Evolutionary conservation across 805 yeast species (phyloP).

Genomic region (Sungouiella blattae): DNA sequence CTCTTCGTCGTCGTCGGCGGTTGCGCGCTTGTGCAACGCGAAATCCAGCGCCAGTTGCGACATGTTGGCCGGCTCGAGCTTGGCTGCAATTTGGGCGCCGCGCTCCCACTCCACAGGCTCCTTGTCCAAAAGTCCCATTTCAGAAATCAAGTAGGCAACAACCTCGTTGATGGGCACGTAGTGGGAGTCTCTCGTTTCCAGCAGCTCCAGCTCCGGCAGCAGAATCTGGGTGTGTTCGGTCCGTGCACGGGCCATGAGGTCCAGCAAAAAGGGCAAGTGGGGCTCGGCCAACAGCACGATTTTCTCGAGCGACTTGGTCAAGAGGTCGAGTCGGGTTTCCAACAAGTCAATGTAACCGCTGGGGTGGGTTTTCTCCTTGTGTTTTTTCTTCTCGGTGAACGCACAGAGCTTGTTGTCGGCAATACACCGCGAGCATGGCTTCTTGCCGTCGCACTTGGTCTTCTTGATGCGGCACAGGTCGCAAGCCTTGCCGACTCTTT

Average conservation of each 20-base stretch:
- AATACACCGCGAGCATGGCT: slow-evolving; percentile 56
- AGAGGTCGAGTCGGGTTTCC: slow-evolving; percentile 53
- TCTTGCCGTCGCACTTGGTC: slow-evolving; percentile 61
- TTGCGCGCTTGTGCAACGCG: slow-evolving; percentile 26
- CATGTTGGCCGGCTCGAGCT: slow-evolving; percentile 20
- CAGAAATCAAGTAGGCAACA: slow-evolving; percentile 38
- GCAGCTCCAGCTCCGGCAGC: slow-evolving; percentile 3
- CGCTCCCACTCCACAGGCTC: slow-evolving; percentile 45
- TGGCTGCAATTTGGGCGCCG: slow-evolving; percentile 42
- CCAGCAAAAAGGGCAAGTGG: slow-evolving; percentile 25
- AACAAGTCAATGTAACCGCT: slow-evolving; percentile 60
- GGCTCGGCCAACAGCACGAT: slow-evolving; percentile 26
- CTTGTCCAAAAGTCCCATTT: slow-evolving; percentile 36
- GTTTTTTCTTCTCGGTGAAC: slow-evolving; percentile 52
- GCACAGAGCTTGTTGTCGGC: slow-evolving; percentile 58
- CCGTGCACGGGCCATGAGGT: slow-evolving; percentile 15
- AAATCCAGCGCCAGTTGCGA: slow-evolving; percentile 27
- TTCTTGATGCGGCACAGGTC: slow-evolving; percentile 61
- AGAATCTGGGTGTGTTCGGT: slow-evolving; percentile 2
- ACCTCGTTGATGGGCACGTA: slow-evolving; percentile 46
- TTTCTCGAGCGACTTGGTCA: slow-evolving; percentile 49
- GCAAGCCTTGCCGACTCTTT: slow-evolving; percentile 62
- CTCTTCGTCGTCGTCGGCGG: neutral
- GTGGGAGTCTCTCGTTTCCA: slow-evolving; percentile 1
- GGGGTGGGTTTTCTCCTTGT: slow-evolving; percentile 55